Conservation (phyloP, 148 eudicot species). For the Hydrangea macrophylla region DNA sequence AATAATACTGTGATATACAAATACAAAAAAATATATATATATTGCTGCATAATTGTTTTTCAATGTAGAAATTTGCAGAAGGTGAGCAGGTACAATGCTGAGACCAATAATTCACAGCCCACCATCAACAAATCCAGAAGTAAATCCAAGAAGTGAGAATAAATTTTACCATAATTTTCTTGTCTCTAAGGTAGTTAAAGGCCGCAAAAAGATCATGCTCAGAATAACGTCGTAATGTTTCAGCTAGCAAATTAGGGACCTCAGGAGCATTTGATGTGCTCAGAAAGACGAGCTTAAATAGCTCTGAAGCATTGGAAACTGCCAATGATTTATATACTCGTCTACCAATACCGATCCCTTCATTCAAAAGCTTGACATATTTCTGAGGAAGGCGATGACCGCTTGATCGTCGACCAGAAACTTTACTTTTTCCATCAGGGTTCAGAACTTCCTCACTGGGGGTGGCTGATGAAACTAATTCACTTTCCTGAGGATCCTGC, state of each 20-base stretch:
- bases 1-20: not conserved
- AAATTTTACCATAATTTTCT: constrained; percentile 69
- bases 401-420: constrained; percentile 39
- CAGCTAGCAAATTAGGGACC: constrained; percentile 71
- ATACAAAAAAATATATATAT: no score
- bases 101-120: not conserved
- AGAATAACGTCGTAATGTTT: constrained; percentile 82
- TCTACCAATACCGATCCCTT: constrained; percentile 32
- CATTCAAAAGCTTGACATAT: constrained; percentile 59
- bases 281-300: constrained; percentile 87
- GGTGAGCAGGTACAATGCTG: not conserved
- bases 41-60: not conserved
- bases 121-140: not conserved
- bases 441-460: constrained; percentile 32
- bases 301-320: constrained; percentile 84
- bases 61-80: constrained; percentile 3
- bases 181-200: constrained; percentile 83
- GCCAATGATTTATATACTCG: constrained; percentile 63
- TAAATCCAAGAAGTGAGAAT: constrained; percentile 11
- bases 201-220: constrained; percentile 95
- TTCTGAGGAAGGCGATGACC: constrained; percentile 52
- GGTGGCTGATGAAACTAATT: constrained; percentile 20
- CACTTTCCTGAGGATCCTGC: constrained; percentile 36
- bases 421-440: constrained; percentile 29
- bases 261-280: constrained; percentile 65